Evolutionary conservation across 176 grass and related monocot genomes (phyloP).

Genomic region (Oryza glaberrima): DNA sequence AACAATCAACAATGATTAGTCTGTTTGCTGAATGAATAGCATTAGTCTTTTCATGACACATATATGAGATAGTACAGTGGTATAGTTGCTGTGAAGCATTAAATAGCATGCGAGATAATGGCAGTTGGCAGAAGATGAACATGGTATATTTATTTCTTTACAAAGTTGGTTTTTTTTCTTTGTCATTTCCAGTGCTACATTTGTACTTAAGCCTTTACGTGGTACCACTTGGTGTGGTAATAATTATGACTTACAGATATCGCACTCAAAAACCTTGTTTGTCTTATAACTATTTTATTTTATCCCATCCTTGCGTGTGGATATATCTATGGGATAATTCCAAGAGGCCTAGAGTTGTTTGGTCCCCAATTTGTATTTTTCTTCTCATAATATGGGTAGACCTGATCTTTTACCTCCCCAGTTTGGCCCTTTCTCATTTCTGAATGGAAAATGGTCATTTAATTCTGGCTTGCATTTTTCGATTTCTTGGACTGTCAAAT

Average conservation of each 20-base stretch:
- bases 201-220: background rate
- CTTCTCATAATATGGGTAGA: background rate
- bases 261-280: background rate
- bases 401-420: background rate
- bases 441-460: background rate
- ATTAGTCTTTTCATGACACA: background rate
- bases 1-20: background rate
- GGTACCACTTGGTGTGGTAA: background rate
- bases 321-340: background rate
- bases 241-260: conserved; percentile 9
- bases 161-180: background rate
- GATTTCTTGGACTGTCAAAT: background rate
- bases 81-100: background rate
- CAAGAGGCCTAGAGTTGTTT: background rate
- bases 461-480: background rate
- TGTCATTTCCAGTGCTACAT: background rate
- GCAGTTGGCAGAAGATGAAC: background rate
- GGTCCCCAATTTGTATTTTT: no score
- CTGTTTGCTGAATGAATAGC: background rate
- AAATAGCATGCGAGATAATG: conserved; percentile 4
- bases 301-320: background rate
- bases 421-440: background rate
- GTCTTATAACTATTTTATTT: background rate
- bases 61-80: background rate
- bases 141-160: background rate